phyloP scores from a whole-genome alignment of 1,139 yeast genomes.

The Candida sp. region DNA sequence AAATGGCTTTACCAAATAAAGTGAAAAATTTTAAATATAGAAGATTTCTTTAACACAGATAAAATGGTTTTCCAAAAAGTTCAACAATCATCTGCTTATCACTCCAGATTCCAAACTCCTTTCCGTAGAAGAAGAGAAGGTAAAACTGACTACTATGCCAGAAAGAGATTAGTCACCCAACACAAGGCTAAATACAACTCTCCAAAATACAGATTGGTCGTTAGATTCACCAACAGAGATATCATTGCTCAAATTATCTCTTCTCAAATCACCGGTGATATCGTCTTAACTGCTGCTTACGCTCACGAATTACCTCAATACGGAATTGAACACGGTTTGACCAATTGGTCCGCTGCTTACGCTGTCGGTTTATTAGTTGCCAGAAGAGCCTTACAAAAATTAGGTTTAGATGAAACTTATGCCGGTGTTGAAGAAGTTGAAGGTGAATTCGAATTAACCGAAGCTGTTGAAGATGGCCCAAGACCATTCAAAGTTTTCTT shows the following conservation, averaged over 20 bases:
- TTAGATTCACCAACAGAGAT: slow-evolving; percentile 99
- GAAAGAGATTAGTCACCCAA: slow-evolving; percentile 99
- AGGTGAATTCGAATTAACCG: slow-evolving; percentile 98
- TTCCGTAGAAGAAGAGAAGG: slow-evolving; percentile 99
- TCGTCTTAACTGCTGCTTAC: slow-evolving; percentile 97
- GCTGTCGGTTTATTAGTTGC: slow-evolving; percentile 99
- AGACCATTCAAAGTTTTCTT: slow-evolving; percentile 99
- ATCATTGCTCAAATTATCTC: slow-evolving; percentile 97
- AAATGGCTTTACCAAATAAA: background rate
- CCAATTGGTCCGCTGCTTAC: slow-evolving; percentile 99
- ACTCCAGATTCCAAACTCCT: slow-evolving; percentile 99
- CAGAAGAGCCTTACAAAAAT: slow-evolving; percentile 98
- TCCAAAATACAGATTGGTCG: slow-evolving; percentile 99
- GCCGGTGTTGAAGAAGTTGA: slow-evolving; percentile 98
- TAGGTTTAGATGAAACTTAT: slow-evolving; percentile 98
- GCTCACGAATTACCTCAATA: slow-evolving; percentile 98
- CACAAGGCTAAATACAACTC: slow-evolving; percentile 99
- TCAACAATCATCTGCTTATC: slow-evolving; percentile 88
- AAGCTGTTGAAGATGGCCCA: slow-evolving; percentile 99
- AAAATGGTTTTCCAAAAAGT: slow-evolving; percentile 78
- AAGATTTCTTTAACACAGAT: background rate
- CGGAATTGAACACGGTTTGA: slow-evolving; percentile 98
- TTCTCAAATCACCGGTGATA: slow-evolving; percentile 96
- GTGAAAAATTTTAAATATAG: background rate
- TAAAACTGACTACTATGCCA: slow-evolving; percentile 99